phyloP scores from a whole-genome alignment of 208 protist species.

The Trypanosoma grayi region DNA sequence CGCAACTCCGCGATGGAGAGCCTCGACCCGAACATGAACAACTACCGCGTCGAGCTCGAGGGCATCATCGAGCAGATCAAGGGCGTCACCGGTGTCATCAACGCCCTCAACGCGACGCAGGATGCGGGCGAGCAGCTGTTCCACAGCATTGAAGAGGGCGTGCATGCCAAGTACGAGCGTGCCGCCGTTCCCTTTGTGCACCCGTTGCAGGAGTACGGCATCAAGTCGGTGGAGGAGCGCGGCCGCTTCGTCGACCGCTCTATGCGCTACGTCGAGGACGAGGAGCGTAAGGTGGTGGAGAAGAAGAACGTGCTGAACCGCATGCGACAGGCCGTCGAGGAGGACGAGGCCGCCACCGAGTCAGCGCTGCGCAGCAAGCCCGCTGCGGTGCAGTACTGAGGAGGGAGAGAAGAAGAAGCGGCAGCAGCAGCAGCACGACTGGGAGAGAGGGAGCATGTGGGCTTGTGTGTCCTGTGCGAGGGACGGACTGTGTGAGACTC shows the following conservation, averaged over 20 bases:
- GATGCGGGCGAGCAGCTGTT: slow-evolving; percentile 80
- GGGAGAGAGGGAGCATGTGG: too few relatives aligned
- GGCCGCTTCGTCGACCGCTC: slow-evolving; percentile 67
- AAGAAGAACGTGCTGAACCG: slow-evolving; percentile 58
- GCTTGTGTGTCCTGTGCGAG: neutral
- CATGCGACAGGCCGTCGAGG: slow-evolving; percentile 57
- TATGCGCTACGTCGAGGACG: slow-evolving; percentile 72
- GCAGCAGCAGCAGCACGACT: neutral
- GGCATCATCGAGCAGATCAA: slow-evolving; percentile 69
- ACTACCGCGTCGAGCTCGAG: slow-evolving; percentile 64
- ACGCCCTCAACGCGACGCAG: slow-evolving; percentile 78
- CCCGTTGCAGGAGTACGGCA: slow-evolving; percentile 75
- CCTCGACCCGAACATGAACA: slow-evolving; percentile 76
- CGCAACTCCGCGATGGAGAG: slow-evolving; percentile 83
- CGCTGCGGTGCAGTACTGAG: neutral
- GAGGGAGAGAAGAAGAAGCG: neutral
- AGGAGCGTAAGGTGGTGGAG: slow-evolving; percentile 68
- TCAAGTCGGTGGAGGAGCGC: slow-evolving; percentile 62
- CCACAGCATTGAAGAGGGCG: slow-evolving; percentile 59
- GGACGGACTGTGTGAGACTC: neutral
- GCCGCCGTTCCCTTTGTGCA: slow-evolving; percentile 53
- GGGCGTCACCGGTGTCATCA: slow-evolving; percentile 74
- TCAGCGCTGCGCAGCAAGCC: slow-evolving; percentile 29
- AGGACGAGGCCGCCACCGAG: slow-evolving; percentile 56
- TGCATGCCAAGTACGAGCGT: slow-evolving; percentile 47